Base-by-base conservation (phyloP, 306 rosid genomes). In the Begonia fuchsioides region DNA sequence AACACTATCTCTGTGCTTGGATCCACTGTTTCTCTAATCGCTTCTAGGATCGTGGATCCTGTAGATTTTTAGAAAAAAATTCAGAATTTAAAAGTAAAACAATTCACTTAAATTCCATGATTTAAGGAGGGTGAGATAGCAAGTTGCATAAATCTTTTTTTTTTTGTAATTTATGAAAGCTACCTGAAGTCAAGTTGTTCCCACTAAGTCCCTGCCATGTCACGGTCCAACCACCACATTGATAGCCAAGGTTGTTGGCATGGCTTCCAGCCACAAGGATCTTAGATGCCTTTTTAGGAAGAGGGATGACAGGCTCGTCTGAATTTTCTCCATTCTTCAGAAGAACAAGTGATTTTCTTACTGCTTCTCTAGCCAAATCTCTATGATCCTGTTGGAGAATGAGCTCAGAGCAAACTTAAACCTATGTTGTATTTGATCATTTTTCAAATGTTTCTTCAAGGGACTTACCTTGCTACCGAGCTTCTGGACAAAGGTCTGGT, bases 381-480 rank as follows among this genome's bases (percentile, higher is more conserved):
- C 47, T 57, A 19, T 49, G 54, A 16, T 39, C 62, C 54, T 57
- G 62, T 18, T 15, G 14, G 7, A 26, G 8, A 26, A 26, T 26
- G 35, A 26, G 35, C 35, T 26, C 7, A 26, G 35, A 26, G 35
- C 8, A 26, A 26, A 26, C 35, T 5, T 4, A 26, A 26, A 26
- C 32, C 32, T 3, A 20, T 20, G 5, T 2, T 6, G 5, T 20
- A 6, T 20, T 20, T 20, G 32, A 26, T 6, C 35, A 2, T 26
- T 26, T 26, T 26, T 26, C 35, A 26, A 26, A 26, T 1, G 4
- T 26, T 26, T 26, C 35, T 26, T 26, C 7, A 26, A 26, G 35
- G 3, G 45, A n/a, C 45, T 41, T 10, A 64, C 72, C 62, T 60
- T 20, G 10, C 56, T 67, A 8, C 72, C 72, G 10, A 67, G 58